Base-by-base conservation (phyloP, 306 rosid genomes). In the Sphenostylis stenocarpa region DNA sequence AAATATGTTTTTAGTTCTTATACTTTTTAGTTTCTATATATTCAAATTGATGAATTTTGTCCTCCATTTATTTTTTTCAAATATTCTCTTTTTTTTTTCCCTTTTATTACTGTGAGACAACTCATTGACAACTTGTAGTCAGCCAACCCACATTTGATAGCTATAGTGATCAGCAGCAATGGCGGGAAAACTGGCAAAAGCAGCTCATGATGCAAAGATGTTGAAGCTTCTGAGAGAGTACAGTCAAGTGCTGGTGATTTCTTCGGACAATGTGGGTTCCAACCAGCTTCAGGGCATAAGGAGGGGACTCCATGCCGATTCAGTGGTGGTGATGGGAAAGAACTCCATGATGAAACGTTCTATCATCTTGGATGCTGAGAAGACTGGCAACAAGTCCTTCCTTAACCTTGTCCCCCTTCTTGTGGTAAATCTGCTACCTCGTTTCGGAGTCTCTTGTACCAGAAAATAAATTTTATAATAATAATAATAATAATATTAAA, bases 321-420 rank as follows among this genome's bases (percentile, higher is more conserved):
- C 97, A 0, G 67, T 86, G 9, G 91, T 93, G 5, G 88, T 93
- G 4, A 89, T 90, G 94, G 97, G 97, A 0, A 93, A 90, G 83
- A 93, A 93, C 79, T 86, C 92, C 17, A 19, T 85, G 75, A 81
- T 81, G 88, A 79, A 80, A 20, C 85, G 88, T 75, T 67, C 88
- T 51, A 73, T 93, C 4, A 83, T 81, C 19, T 76, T 82, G 4
- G 89, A 87, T 38, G 66, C 97, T 23, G 79, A 91, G 61, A 86
- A 82, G 39, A 86, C 92, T 0, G 94, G 94, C 6, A 89, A 90
- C 89, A 74, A 76, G 20, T 84, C 85, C 47, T 86, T 81, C 75
- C 92, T 88, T 71, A 88, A 74, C 61, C 96, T 92, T 44, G 81
- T 83, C 3, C 96, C 97, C 16, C 96, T 92, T 44, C 96, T 90